Base-by-base conservation (phyloP, 2,329 filamentous ascomycete species). In the Fusarium abutilonis region DNA sequence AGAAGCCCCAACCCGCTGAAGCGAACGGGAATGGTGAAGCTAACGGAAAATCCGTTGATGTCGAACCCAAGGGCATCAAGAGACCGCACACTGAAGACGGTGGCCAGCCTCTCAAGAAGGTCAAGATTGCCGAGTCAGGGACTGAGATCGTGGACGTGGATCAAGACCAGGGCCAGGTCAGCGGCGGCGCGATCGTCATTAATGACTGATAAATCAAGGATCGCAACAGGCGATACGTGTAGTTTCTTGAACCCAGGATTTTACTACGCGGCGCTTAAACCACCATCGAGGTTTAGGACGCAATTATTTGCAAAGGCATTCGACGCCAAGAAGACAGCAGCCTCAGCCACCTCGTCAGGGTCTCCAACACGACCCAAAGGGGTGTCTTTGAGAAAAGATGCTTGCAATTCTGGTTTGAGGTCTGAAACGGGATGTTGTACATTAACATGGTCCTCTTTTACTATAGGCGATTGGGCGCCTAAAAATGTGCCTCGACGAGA, bases 301-400 rank as follows among this genome's bases (percentile, higher is more conserved):
- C 91, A 95, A 66, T 96, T 96, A 74, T 94, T 94, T 52, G 92
- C 90, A 76, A 94, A 97, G 61, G 85, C 79, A 74, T 95, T 96
- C 42, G 83, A 82, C 28, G 86, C 89, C 14, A 96, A 82, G 74
- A 96, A 96, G 26, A 89, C 72, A 42, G 89, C 91, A 51, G 92
- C 92, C 70, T 93, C 87, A n/a, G 92, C 92, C 29, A 96, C 85
- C 74, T 96, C 92, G 23, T 85, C 80, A 8, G 84, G 79, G 31
- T 79, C 77, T 14, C 91, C 92, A 62, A 94, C 86, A 28, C 92
- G 86, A 85, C 69, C 67, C 3, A 74, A 72, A 1, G 91, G 91
- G 45, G 92, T 92, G 45, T 79, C 73, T 56, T 74, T 74, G 58
- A 83, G 76, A 56, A 73, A 76, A 15, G 67, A 67, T 55, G 77